A percentile compares a stretch with the other conserved stretches of the same genome.
Conservation (phyloP, 495 filamentous ascomycete species). For the Tuber umbilicatum region DNA sequence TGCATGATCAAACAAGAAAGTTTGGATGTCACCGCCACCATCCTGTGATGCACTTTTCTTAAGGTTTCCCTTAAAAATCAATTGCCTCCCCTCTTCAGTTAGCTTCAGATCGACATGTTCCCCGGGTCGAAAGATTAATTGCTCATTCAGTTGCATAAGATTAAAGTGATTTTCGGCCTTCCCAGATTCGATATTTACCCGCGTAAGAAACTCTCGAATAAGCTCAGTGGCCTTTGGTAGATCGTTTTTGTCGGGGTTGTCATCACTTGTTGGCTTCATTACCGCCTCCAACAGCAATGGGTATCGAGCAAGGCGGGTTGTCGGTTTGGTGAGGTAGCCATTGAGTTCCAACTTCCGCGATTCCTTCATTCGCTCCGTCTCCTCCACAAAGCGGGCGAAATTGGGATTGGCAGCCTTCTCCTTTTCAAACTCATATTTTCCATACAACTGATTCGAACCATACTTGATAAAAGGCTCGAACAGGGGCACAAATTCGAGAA, state of each 20-base stretch:
- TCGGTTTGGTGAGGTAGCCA: constrained; percentile 96
- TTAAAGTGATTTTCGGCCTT: constrained; percentile 98
- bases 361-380: constrained; percentile 92
- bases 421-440: constrained; percentile 96
- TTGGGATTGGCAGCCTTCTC: constrained; percentile 79
- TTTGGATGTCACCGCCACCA: constrained; percentile 67
- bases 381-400: constrained; percentile 90
- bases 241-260: constrained; percentile 80
- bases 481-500: constrained; percentile 79
- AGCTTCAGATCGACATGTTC: constrained; percentile 92
- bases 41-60: constrained; percentile 86
- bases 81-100: constrained; percentile 84
- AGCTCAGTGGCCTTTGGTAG: constrained; percentile 77
- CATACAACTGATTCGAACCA: constrained; percentile 91
- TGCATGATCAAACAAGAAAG: constrained; percentile 93
- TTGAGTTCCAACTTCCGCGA: constrained; percentile 95
- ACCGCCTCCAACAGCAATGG: constrained; percentile 90
- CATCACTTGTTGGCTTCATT: constrained; percentile 76
- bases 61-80: constrained; percentile 83
- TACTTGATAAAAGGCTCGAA: constrained; percentile 97
- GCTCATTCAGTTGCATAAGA: constrained; percentile 77
- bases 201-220: constrained; percentile 78
- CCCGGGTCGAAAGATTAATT: constrained; percentile 76
- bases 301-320: constrained; percentile 90
- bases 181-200: constrained; percentile 90